Base-by-base conservation (phyloP, 805 yeast species). In the Suhomyces sp. region DNA sequence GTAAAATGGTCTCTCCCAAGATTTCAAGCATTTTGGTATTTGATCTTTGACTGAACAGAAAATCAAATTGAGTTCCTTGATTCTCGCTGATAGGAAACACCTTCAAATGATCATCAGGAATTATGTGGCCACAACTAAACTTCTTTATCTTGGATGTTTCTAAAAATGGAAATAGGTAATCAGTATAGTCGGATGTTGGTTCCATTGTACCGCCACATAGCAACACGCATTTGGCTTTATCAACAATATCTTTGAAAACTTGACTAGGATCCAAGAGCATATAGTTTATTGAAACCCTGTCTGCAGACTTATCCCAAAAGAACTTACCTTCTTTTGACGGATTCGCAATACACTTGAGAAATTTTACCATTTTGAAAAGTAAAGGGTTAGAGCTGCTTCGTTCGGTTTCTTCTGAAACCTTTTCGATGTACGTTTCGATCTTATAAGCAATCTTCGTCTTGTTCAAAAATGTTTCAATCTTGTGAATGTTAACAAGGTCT, bases 121-220 rank as follows among this genome's bases (percentile, higher is more conserved):
- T 87, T 6, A 93, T 82, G 69, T 92, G 98, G 40, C 88, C 90
- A 72, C 97, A 92, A 2, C 85, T 76, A 62, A 89, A 87, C 27
- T 72, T 75, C 24, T 74, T 69, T 7, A 88, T 76, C 44, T 78
- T 58, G 0, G 67, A 62, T 0, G 61, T 51, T 0, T 68, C 56
- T 1, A 74, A 59, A 44, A 81, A 77, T 0, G 96, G 96, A 48
- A 89, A 82, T 36, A 91, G 69, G 56, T 78, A 81, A n/a, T 82
- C 73, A 5, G 79, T 68, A 64, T 85, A 88, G 57, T 92, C 97
- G n/a, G 75, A 63, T 33, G 85, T 74, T 0, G 97, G 97, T 63
- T 88, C 93, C 97, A 91, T 90, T 0, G 98, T 92, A 12, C 98
- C 98, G 35, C 98, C 98, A 1, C 97, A 94, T 2, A 92, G 65